Evolutionary conservation across 345 rosid genomes (phyloP).

Genomic region (Populus nigra): DNA sequence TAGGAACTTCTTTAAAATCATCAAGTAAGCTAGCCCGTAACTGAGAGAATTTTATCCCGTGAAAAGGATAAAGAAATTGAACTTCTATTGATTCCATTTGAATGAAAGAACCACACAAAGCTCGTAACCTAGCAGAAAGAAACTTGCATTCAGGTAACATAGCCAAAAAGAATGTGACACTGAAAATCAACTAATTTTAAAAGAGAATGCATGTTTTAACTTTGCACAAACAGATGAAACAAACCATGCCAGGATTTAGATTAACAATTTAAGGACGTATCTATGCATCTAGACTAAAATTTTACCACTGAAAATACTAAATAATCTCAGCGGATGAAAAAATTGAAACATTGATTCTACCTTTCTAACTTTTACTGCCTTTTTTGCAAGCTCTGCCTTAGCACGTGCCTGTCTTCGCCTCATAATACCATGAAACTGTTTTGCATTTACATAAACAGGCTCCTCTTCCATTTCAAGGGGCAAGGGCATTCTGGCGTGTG

Average conservation of each 20-base stretch:
- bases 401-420: constrained; percentile 68
- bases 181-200: neutral
- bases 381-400: constrained; percentile 66
- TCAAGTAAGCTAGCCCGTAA: neutral
- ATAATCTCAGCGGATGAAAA: neutral
- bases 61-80: neutral
- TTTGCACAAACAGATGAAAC: neutral
- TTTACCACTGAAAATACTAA: neutral
- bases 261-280: neutral
- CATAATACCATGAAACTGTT: constrained; percentile 69
- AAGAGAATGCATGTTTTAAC: neutral
- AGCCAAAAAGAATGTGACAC: neutral
- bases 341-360: constrained; percentile 20
- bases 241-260: neutral
- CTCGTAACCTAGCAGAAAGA: neutral
- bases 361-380: constrained; percentile 57
- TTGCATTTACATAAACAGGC: constrained; percentile 74
- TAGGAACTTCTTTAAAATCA: neutral
- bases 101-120: neutral
- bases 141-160: neutral
- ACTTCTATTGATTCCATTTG: neutral
- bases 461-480: constrained; percentile 70
- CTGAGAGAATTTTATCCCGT: neutral
- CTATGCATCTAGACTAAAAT: neutral
- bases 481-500: constrained; percentile 59